Evolutionary conservation across 2,329 filamentous ascomycete species (phyloP).

Genomic region (Exophiala bonariae): DNA sequence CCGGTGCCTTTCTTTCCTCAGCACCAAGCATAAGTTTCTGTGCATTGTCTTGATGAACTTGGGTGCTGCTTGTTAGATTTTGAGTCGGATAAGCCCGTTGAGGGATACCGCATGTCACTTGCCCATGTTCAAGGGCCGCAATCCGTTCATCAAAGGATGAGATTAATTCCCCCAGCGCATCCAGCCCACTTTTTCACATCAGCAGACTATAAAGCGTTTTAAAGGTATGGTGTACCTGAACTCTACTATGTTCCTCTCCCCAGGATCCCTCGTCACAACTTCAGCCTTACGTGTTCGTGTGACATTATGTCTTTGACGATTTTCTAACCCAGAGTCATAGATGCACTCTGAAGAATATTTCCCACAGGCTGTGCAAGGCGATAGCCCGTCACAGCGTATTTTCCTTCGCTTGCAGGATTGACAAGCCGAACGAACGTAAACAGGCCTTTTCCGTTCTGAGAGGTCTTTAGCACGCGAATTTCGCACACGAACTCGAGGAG

Average conservation of each 20-base stretch:
- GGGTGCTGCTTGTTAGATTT: neutral
- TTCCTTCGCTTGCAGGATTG: slow-evolving; percentile 5
- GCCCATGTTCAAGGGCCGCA: slow-evolving; percentile 7
- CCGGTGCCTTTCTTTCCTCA: slow-evolving; percentile 5
- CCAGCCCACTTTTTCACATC: slow-evolving; percentile 9
- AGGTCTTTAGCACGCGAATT: slow-evolving; percentile 4
- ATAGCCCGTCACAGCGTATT: slow-evolving; percentile 5
- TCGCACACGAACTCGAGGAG: no score
- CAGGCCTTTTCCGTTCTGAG: slow-evolving; percentile 4
- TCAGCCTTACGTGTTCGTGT: no score
- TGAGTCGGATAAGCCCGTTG: neutral
- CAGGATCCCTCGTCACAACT: no score
- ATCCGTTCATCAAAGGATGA: slow-evolving; percentile 8
- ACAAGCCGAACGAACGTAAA: slow-evolving; percentile 3
- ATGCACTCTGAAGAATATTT: neutral
- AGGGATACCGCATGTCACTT: neutral
- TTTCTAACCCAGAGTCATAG: no score
- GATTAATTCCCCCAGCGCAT: slow-evolving; percentile 9
- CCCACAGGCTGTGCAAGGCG: slow-evolving; percentile 2
- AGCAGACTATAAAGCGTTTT: no score
- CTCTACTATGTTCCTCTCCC: no score
- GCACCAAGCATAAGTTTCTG: slow-evolving; percentile 2
- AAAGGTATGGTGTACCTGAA: no score
- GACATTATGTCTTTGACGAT: no score
- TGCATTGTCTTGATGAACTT: neutral